Conservation (phyloP, 129 eudicot species). For the Flaveria sonorensis region DNA sequence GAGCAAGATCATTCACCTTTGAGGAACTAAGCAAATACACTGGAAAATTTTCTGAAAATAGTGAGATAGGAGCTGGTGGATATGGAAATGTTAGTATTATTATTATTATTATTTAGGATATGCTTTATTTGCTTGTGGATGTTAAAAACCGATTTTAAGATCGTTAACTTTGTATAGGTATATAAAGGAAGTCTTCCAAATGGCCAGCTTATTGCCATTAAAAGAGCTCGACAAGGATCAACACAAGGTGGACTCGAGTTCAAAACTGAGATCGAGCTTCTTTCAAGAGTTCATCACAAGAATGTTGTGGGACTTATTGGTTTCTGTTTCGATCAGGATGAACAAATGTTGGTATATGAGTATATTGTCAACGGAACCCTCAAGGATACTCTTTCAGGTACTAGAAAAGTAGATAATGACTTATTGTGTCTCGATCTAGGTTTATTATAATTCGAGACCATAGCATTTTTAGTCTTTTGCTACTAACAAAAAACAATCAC, state of each 20-base stretch:
- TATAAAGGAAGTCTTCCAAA: slow-evolving; percentile 42
- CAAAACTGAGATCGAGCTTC: slow-evolving; percentile 55
- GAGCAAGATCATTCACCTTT: slow-evolving; percentile 7
- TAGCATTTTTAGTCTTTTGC: too few relatives aligned
- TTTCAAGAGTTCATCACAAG: slow-evolving; percentile 53
- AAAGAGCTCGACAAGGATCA: slow-evolving; percentile 50
- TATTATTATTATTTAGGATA: too few relatives aligned
- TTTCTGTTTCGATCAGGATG: slow-evolving; percentile 35
- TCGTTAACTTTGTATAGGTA: slow-evolving; percentile 31
- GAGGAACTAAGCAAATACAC: background rate
- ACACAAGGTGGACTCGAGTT: slow-evolving; percentile 46
- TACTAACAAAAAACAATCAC: background rate
- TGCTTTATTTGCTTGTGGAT: background rate
- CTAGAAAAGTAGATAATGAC: background rate
- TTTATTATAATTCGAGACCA: too few relatives aligned
- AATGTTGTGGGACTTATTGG: slow-evolving; percentile 51
- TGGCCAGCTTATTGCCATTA: slow-evolving; percentile 48
- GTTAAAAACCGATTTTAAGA: background rate
- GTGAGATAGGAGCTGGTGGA: slow-evolving; percentile 50
- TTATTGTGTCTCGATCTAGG: too few relatives aligned
- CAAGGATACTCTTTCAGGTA: slow-evolving; percentile 31
- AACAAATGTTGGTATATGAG: slow-evolving; percentile 11
- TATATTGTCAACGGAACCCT: slow-evolving; percentile 4
- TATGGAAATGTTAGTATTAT: slow-evolving; percentile 44
- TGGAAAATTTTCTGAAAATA: background rate